phyloP scores from a whole-genome alignment of 805 yeast genomes.

The Candida verbasci region DNA sequence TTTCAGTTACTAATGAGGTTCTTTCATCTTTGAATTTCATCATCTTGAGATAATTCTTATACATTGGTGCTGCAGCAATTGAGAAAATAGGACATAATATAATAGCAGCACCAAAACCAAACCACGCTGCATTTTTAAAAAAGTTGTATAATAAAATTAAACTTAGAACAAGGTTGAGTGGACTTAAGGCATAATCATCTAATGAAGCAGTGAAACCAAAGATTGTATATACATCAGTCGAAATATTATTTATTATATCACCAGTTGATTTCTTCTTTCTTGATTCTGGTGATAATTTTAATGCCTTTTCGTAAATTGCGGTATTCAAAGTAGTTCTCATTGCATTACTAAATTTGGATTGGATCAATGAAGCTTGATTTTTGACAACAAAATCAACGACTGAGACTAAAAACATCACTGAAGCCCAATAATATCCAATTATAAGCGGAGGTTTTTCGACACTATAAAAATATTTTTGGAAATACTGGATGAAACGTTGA shows the following conservation, averaged over 20 bases:
- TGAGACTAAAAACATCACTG: conserved; percentile 20
- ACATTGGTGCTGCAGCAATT: conserved; percentile 20
- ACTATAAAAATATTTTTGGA: conserved; percentile 12
- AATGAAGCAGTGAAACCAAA: conserved; percentile 7
- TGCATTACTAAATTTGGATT: conserved; percentile 11
- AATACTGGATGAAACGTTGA: conserved; percentile 23
- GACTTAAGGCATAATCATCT: conserved; percentile 15
- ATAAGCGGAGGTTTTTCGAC: conserved; percentile 19
- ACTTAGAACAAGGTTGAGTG: conserved; percentile 21
- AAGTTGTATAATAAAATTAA: conserved; percentile 29
- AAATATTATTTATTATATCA: conserved; percentile 28
- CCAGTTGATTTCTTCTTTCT: conserved; percentile 28
- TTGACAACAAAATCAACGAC: conserved; percentile 18
- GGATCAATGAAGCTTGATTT: conserved; percentile 15
- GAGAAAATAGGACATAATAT: conserved; percentile 29
- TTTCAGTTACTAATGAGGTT: conserved; percentile 34
- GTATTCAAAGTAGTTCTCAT: conserved; percentile 19
- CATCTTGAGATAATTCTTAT: conserved; percentile 19
- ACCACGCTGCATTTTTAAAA: conserved; percentile 30
- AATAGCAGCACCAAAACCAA: conserved; percentile 28
- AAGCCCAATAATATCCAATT: conserved; percentile 21
- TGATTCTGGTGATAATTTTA: conserved; percentile 26
- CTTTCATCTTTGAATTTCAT: conserved; percentile 35
- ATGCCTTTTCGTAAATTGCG: conserved; percentile 23
- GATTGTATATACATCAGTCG: conserved; percentile 23